phyloP scores from a whole-genome alignment of 2,329 filamentous ascomycete genomes.

The Exophiala spinifera region DNA sequence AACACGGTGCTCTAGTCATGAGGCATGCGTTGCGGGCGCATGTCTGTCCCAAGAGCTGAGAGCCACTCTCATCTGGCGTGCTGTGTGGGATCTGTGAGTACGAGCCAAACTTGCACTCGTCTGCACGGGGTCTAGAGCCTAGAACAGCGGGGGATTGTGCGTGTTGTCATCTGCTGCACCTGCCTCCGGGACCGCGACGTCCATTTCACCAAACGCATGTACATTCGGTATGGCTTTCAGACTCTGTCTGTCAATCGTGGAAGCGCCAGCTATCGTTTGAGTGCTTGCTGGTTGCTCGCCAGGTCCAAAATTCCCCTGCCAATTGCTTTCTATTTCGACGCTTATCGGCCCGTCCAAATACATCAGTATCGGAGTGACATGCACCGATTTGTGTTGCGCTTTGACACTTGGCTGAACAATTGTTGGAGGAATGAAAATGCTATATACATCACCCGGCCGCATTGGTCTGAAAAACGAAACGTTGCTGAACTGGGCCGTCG shows the following conservation, averaged over 20 bases:
- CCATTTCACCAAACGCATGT: neutral
- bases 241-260: neutral
- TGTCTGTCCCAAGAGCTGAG: too few relatives aligned
- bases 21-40: too few relatives aligned
- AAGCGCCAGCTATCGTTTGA: too few relatives aligned
- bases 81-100: too few relatives aligned
- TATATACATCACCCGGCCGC: slow-evolving; percentile 60
- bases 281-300: neutral
- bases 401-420: slow-evolving; percentile 4
- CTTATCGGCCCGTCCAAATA: slow-evolving; percentile 33
- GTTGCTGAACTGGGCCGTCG: slow-evolving; percentile 53
- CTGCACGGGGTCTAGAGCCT: neutral
- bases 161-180: neutral
- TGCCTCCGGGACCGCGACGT: neutral
- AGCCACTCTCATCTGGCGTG: too few relatives aligned
- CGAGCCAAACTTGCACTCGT: too few relatives aligned
- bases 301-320: neutral
- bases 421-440: slow-evolving; percentile 48
- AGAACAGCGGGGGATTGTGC: neutral
- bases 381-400: slow-evolving; percentile 4
- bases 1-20: too few relatives aligned
- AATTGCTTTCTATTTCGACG: neutral
- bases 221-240: neutral
- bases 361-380: slow-evolving; percentile 40
- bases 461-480: slow-evolving; percentile 63